phyloP scores from a whole-genome alignment of 192 early-diverging fungal genomes.

The Backusella australiensis region DNA sequence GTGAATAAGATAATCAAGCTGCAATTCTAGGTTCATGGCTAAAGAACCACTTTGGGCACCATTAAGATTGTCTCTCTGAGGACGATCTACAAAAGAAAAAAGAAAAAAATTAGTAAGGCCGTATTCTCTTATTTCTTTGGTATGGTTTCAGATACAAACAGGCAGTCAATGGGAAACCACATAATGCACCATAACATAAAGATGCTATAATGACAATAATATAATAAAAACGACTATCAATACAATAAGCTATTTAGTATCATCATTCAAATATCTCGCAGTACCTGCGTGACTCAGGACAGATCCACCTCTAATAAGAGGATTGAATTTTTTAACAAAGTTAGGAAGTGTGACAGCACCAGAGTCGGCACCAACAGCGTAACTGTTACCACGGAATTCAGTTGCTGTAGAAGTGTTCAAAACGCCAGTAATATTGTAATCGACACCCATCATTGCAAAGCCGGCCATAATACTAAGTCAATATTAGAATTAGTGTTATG shows the following conservation, averaged over 20 bases:
- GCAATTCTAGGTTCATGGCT: constrained; percentile 37
- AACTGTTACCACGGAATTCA: constrained; percentile 48
- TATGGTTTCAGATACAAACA: neutral
- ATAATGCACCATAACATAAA: constrained; percentile 8
- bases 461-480: constrained; percentile 52
- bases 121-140: neutral
- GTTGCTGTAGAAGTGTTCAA: constrained; percentile 3
- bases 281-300: constrained; percentile 37
- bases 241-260: no score
- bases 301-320: constrained; percentile 36
- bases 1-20: constrained; percentile 42
- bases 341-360: constrained; percentile 45
- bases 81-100: constrained; percentile 12
- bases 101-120: neutral
- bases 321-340: constrained; percentile 41
- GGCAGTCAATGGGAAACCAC: constrained; percentile 1
- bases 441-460: constrained; percentile 45
- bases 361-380: constrained; percentile 49
- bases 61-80: constrained; percentile 35
- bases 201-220: neutral
- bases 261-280: no score
- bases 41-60: constrained; percentile 53
- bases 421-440: constrained; percentile 3
- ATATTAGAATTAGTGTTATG: neutral
- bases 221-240: no score